Evolutionary conservation across 495 filamentous ascomycete species (phyloP).

Genomic region (Cenococcum geophilum): DNA sequence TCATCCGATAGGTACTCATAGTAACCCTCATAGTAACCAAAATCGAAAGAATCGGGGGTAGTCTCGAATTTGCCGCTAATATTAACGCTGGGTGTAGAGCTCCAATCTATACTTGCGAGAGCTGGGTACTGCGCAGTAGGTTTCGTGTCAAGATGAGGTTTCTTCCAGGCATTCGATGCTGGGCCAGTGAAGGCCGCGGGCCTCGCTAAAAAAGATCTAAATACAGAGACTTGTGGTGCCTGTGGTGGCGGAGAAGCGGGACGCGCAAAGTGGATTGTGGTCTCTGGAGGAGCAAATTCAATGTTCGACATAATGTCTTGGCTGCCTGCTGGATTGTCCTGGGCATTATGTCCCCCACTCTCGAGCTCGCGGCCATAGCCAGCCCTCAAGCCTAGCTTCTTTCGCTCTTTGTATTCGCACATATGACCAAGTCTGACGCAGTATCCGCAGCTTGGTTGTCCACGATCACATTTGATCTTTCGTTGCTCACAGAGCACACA

Average conservation of each 20-base stretch:
- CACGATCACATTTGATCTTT: constrained; percentile 53
- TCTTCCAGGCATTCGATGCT: constrained; percentile 34
- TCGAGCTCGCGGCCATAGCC: constrained; percentile 87
- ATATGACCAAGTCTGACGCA: constrained; percentile 68
- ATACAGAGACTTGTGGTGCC: constrained; percentile 56
- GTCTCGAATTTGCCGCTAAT: too few relatives aligned
- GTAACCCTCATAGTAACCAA: too few relatives aligned
- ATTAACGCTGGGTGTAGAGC: too few relatives aligned
- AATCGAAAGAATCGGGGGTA: too few relatives aligned
- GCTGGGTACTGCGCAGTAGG: constrained; percentile 15
- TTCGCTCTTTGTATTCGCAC: constrained; percentile 80
- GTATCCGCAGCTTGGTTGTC: constrained; percentile 83
- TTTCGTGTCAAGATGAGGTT: constrained; percentile 36
- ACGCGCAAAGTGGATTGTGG: constrained; percentile 33
- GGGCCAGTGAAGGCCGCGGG: constrained; percentile 4
- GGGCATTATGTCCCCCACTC: too few relatives aligned
- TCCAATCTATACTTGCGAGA: too few relatives aligned
- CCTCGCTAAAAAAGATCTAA: constrained; percentile 52
- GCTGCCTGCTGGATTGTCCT: too few relatives aligned
- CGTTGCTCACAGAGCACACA: constrained; percentile 79
- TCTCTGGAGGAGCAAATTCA: constrained; percentile 42
- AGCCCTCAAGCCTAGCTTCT: constrained; percentile 76
- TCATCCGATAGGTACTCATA: too few relatives aligned
- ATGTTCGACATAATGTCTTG: too few relatives aligned
- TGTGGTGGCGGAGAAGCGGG: constrained; percentile 63